phyloP scores from a whole-genome alignment of 2,329 filamentous ascomycete genomes.

The Fusarium sp. region DNA sequence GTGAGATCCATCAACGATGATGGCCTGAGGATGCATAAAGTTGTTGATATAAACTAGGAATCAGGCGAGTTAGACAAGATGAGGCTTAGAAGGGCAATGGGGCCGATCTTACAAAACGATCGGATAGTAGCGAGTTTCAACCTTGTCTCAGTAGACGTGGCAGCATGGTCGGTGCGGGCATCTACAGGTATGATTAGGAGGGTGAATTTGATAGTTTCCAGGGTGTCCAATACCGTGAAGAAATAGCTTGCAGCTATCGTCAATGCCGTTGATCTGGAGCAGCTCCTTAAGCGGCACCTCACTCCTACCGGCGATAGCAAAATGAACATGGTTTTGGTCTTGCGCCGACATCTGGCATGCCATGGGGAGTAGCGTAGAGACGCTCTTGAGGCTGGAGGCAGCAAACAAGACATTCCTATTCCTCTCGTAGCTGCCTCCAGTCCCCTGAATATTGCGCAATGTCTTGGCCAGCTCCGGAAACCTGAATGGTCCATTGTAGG shows the following conservation, averaged over 20 bases:
- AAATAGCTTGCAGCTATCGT: slow-evolving; percentile 70
- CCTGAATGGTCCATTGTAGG: slow-evolving; percentile 73
- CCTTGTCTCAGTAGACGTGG: slow-evolving; percentile 72
- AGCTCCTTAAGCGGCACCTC: slow-evolving; percentile 74
- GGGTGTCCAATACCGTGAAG: slow-evolving; percentile 57
- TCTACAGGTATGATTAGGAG: slow-evolving; percentile 56
- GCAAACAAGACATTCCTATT: slow-evolving; percentile 82
- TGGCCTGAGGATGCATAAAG: slow-evolving; percentile 78
- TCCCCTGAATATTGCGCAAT: slow-evolving; percentile 65
- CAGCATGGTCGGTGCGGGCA: slow-evolving; percentile 76
- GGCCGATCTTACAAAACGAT: slow-evolving; percentile 63
- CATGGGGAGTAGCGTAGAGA: slow-evolving; percentile 75
- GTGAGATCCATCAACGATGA: slow-evolving; percentile 72
- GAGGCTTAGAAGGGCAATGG: neutral
- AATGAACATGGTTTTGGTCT: slow-evolving; percentile 77
- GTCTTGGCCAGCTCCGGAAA: slow-evolving; percentile 71
- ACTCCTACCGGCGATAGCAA: slow-evolving; percentile 77
- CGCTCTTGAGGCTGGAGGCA: slow-evolving; percentile 75
- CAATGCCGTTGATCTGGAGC: slow-evolving; percentile 79
- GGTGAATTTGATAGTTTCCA: neutral
- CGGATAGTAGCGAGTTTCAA: slow-evolving; percentile 69
- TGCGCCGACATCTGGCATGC: slow-evolving; percentile 84
- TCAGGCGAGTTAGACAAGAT: slow-evolving; percentile 12
- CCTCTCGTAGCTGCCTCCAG: slow-evolving; percentile 57
- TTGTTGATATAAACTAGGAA: slow-evolving; percentile 68